Evolutionary conservation across 2,329 filamentous ascomycete species (phyloP).

Genomic region (Fusarium sp.): DNA sequence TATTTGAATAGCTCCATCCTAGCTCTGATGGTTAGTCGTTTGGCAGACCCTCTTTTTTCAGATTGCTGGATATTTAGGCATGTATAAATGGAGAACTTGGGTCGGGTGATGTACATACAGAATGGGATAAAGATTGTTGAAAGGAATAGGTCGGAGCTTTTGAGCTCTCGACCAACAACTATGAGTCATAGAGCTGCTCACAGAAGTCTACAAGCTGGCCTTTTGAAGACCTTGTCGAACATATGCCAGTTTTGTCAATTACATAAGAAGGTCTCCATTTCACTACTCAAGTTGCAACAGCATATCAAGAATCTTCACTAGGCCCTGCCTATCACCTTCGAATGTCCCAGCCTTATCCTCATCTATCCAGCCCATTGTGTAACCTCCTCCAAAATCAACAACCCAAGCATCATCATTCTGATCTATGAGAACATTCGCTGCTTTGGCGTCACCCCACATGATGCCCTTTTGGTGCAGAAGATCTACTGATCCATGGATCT

Average conservation of each 20-base stretch:
- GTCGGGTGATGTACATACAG: not conserved
- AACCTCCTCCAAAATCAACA: not conserved
- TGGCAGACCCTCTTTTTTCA: not conserved
- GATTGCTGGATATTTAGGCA: not conserved
- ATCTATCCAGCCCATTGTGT: not conserved
- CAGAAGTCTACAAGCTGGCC: not conserved
- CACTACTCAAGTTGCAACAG: not conserved
- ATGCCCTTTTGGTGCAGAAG: not conserved
- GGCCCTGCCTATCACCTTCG: not conserved
- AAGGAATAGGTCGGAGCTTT: rapidly evolving
- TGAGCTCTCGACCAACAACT: not conserved
- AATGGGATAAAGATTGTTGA: rapidly evolving
- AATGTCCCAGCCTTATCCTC: not conserved
- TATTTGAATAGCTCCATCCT: not conserved
- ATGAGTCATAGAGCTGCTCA: not conserved
- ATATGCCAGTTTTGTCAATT: rapidly evolving
- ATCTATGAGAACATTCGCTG: not conserved
- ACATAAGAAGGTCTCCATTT: not conserved
- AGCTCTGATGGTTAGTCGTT: not conserved
- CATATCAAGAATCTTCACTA: not conserved
- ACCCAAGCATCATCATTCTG: not conserved
- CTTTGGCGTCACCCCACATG: not conserved
- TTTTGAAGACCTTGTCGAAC: not conserved
- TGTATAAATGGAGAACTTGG: not conserved
- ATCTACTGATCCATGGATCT: not conserved